A percentile compares a stretch with the other conserved stretches of the same genome.
Conservation (phyloP, 2,329 filamentous ascomycete species). For the Pseudogymnoascus sp. region DNA sequence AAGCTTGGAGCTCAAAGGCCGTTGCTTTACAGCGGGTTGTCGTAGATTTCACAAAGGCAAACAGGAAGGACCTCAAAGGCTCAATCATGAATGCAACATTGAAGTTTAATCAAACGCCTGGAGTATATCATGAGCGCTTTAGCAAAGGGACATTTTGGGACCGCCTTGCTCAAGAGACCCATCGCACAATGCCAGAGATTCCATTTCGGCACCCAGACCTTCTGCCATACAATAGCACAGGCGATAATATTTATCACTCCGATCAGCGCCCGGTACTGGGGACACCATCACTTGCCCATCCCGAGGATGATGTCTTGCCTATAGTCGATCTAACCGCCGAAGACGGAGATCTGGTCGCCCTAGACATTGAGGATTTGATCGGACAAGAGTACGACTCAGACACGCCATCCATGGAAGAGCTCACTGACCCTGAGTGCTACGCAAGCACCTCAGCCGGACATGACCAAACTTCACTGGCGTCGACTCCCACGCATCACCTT, state of each 20-base stretch:
- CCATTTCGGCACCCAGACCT: not conserved
- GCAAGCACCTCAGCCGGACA: not conserved
- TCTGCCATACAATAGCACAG: not conserved
- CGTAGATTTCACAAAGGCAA: not conserved
- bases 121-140: not conserved
- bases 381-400: not conserved
- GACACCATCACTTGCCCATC: too few relatives aligned
- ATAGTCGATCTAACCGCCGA: not conserved
- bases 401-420: not conserved
- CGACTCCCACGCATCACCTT: not conserved
- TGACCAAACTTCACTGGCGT: not conserved
- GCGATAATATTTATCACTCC: not conserved
- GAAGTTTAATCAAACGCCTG: not conserved
- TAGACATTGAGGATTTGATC: not conserved
- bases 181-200: not conserved
- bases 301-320: not conserved
- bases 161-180: not conserved
- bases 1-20: not conserved
- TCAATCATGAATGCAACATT: not conserved
- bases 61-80: not conserved
- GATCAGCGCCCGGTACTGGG: too few relatives aligned
- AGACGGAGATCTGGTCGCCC: not conserved
- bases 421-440: too few relatives aligned
- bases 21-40: not conserved
- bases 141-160: not conserved